Percentiles rank a stretch among this genome's conserved stretches.
Evolutionary conservation across 2,329 filamentous ascomycete genomes (phyloP).

Genomic region (Catunica adiposa): DNA sequence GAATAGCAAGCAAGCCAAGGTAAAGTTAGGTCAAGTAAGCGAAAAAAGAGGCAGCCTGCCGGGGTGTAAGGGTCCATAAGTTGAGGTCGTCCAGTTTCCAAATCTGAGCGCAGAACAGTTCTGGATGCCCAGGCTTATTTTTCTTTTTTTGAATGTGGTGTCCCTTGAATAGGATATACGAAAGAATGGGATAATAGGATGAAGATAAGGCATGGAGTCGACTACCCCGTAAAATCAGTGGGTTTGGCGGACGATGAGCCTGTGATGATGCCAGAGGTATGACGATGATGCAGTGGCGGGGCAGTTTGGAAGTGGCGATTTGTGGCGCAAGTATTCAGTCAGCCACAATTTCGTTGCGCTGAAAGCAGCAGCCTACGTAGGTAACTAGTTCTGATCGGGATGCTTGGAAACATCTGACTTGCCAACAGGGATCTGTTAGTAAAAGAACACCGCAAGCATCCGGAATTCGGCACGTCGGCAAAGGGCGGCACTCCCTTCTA

Average conservation of each 20-base stretch:
- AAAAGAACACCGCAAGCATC: too few relatives aligned
- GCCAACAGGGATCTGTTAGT: background rate
- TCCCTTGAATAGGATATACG: background rate
- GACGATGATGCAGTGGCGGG: conserved; percentile 12
- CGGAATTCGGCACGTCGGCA: too few relatives aligned
- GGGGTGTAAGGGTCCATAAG: conserved; percentile 9
- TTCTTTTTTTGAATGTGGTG: background rate
- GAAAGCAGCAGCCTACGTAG: background rate
- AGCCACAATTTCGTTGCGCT: background rate
- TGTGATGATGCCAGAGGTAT: conserved; percentile 3
- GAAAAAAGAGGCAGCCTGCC: conserved; percentile 10
- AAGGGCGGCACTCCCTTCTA: too few relatives aligned
- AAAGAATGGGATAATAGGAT: background rate
- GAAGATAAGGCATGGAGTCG: background rate
- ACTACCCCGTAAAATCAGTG: background rate
- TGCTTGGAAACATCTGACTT: too few relatives aligned
- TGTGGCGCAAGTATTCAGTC: conserved; percentile 4
- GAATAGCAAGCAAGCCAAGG: background rate
- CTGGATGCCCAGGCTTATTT: conserved; percentile 1
- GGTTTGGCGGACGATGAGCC: background rate
- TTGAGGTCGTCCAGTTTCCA: conserved; percentile 1
- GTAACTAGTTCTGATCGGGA: too few relatives aligned
- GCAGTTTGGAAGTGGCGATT: background rate
- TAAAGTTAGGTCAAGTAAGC: background rate
- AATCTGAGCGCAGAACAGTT: background rate